Evolutionary conservation across 1,139 yeast species (phyloP), one percentile per base, ranked within the genome.

Genomic region (Blastobotrys elegans): DNA sequence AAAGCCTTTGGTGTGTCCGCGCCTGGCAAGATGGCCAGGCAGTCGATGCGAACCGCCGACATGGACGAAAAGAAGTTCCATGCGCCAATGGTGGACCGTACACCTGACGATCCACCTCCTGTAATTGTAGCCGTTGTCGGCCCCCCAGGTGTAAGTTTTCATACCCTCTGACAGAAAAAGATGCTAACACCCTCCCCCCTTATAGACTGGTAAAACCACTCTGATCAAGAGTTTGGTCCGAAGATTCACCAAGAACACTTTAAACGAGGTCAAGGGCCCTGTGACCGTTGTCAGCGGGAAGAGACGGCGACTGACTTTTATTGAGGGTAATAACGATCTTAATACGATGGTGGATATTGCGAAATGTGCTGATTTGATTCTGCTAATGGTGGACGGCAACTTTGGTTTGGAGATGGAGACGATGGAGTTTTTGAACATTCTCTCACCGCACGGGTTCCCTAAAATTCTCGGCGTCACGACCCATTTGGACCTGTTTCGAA

Each of bases 341-440:
- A 90, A 89, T 64, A 83, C 96, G 3, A 92, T 94, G 98, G 82
- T 90, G 40, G 99, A 94, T 69, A 80, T 94, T 38, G 96, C 98
- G 31, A 94, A 94, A 62, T 80, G 90, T 47, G 97, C 97, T 0
- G 99, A 94, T 66, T 73, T 94, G 54, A 96, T 94, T 18, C 73
- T 94, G 49, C 68, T 94, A 52, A 71, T 92, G 75, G 81, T 94
- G 53, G 99, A 94, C 70, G 98, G 98, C 53, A 94, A 94, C 66
- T 94, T 88, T 65, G 99, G 99, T 3, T 81, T 94, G 54, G 99
- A 94, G 70, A 94, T 94, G 99, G 99, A 94, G 67, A 94, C 98
- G 14, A 94, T 94, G 98, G 99, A 94, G 68, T 94, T 94, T 63
- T 75, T 94, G 55, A 94, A 94, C 63, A 79, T 94, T 56, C 94